These are phyloP conservation scores for Adenanthera pavonina DNA, from an alignment of 306 rosid genomes.

Conservation along the genomic window DNA sequence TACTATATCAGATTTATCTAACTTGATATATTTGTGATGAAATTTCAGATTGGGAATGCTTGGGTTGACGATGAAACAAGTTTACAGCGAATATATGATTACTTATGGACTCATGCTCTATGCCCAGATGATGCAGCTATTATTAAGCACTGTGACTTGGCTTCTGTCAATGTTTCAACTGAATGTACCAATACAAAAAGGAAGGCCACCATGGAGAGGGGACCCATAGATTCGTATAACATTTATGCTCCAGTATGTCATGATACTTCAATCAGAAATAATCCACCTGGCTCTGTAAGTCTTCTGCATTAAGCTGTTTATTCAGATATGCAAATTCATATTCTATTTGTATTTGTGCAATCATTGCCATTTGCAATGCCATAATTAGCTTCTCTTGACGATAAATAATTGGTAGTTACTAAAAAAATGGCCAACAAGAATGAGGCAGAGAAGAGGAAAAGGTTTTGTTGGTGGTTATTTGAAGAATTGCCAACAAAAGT, in stretches of 20 bases:
- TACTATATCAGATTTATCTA: not conserved
- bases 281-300: slow-evolving; percentile 50
- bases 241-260: slow-evolving; percentile 62
- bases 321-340: too few species aligned
- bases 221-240: slow-evolving; percentile 44
- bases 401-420: too few species aligned
- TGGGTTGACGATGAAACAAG: slow-evolving; percentile 58
- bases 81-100: slow-evolving; percentile 35
- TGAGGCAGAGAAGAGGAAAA: too few species aligned
- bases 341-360: too few species aligned
- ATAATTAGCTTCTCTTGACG: too few species aligned
- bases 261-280: slow-evolving; percentile 32
- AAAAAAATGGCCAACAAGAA: too few species aligned
- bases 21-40: not conserved
- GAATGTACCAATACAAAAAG: slow-evolving; percentile 24
- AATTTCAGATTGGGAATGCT: slow-evolving; percentile 64
- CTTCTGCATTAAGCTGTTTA: not conserved
- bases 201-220: slow-evolving; percentile 34
- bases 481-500: too few species aligned
- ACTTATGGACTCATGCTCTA: slow-evolving; percentile 62
- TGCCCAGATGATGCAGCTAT: slow-evolving; percentile 55
- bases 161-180: slow-evolving; percentile 9
- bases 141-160: slow-evolving; percentile 52
- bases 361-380: too few species aligned
- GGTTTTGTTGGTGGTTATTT: too few species aligned